A percentile compares a stretch with the other conserved stretches of the same genome.
Conservation (phyloP, 2,329 filamentous ascomycete species). For the Aspergillus melleus region DNA sequence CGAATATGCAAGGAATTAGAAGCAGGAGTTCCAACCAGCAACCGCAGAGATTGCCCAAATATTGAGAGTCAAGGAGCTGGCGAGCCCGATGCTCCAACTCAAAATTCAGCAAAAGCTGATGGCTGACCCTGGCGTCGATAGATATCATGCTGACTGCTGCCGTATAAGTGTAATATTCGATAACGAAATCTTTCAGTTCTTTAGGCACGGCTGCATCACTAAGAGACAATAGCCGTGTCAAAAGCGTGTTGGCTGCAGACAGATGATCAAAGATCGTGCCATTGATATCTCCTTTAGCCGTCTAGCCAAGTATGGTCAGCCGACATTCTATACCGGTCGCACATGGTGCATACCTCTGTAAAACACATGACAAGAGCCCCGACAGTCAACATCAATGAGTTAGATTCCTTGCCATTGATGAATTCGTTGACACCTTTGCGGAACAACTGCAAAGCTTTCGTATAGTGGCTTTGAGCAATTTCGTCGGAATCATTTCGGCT, state of each 20-base stretch:
- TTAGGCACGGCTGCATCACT: conserved; percentile 34
- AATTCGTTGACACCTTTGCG: conserved; percentile 31
- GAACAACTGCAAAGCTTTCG: conserved; percentile 30
- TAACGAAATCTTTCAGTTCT: conserved; percentile 47
- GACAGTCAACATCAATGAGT: conserved; percentile 43
- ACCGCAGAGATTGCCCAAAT: conserved; percentile 32
- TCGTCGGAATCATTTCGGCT: conserved; percentile 29
- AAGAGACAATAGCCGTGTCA: conserved; percentile 39
- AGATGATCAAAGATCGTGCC: conserved; percentile 51
- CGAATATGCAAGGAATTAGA: conserved; percentile 33
- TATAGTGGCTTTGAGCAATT: conserved; percentile 31
- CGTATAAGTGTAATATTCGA: conserved; percentile 53
- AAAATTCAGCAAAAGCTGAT: conserved; percentile 39
- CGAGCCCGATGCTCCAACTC: conserved; percentile 43
- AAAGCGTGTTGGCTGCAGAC: conserved; percentile 45
- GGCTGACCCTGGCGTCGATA: conserved; percentile 33
- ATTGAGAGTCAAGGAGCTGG: conserved; percentile 25
- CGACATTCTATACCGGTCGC: not conserved
- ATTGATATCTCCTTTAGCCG: conserved; percentile 46
- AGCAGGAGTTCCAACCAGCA: conserved; percentile 33
- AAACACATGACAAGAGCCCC: conserved; percentile 50
- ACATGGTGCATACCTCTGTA: conserved; percentile 41
- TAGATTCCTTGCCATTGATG: conserved; percentile 31
- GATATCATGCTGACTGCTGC: conserved; percentile 51
- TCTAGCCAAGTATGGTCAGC: conserved; percentile 29